Conservation (phyloP, 2,329 filamentous ascomycete genomes). For the Epichloe coenophiala region DNA sequence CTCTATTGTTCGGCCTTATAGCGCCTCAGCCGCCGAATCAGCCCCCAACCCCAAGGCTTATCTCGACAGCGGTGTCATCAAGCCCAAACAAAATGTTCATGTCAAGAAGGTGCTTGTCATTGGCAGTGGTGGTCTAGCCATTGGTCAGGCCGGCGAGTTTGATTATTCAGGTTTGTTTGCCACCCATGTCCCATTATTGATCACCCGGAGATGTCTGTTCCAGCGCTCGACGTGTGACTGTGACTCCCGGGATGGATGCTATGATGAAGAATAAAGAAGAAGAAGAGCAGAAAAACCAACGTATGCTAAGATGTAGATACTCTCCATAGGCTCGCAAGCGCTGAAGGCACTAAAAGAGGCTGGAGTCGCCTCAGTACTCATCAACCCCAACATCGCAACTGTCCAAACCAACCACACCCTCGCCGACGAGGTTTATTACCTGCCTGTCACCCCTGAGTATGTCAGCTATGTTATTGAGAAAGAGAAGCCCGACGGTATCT, state of each 20-base stretch:
- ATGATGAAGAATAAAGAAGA: too few relatives aligned
- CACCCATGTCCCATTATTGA: not conserved
- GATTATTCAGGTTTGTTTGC: conserved; percentile 77
- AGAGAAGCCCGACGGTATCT: conserved; percentile 91
- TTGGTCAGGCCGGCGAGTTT: conserved; percentile 96
- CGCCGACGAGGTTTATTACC: conserved; percentile 95
- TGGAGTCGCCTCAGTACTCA: conserved; percentile 77
- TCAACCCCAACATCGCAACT: conserved; percentile 97
- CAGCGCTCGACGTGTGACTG: too few relatives aligned
- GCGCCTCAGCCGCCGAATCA: conserved; percentile 40
- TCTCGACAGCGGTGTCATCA: conserved; percentile 75
- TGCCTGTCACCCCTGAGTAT: conserved; percentile 95
- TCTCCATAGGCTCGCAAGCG: conserved; percentile 67
- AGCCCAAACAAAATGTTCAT: conserved; percentile 65
- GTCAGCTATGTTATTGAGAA: conserved; percentile 95
- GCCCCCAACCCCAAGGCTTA: conserved; percentile 78
- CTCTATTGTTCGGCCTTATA: conserved; percentile 28
- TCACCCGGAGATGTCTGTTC: too few relatives aligned
- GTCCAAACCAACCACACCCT: conserved; percentile 96
- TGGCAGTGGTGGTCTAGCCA: conserved; percentile 86
- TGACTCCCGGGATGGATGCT: not conserved
- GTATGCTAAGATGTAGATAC: conserved; percentile 8
- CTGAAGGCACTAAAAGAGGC: conserved; percentile 95
- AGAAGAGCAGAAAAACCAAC: not conserved
- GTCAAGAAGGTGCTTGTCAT: conserved; percentile 97